phyloP scores from a whole-genome alignment of 2,329 filamentous ascomycete genomes.

The Cadophora malorum region DNA sequence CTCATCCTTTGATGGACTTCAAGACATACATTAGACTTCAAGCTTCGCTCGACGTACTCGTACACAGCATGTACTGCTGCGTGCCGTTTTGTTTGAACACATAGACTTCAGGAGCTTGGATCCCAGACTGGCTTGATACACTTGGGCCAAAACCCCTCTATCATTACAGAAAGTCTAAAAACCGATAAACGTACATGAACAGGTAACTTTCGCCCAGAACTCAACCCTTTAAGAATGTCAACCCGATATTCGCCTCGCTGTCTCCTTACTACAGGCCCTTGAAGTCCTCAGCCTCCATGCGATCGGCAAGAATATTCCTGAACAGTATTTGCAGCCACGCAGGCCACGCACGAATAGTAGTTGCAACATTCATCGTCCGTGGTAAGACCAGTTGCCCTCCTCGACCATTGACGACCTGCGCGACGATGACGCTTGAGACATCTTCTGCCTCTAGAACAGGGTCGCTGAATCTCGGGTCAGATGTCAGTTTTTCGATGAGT shows the following conservation, averaged over 20 bases:
- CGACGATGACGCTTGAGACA: constrained; percentile 66
- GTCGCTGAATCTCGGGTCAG: constrained; percentile 55
- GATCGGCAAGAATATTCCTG: constrained; percentile 34
- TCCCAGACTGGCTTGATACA: constrained; percentile 12
- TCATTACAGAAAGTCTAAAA: background rate
- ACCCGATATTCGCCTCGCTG: background rate
- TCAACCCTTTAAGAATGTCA: background rate
- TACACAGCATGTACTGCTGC: background rate
- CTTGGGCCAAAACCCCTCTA: background rate
- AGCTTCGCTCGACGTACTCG: background rate
- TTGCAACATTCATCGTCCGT: constrained; percentile 28
- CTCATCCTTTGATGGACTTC: background rate
- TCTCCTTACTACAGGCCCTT: constrained; percentile 4
- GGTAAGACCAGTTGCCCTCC: constrained; percentile 62
- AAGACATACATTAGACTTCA: constrained; percentile 6
- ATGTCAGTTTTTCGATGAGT: constrained; percentile 60
- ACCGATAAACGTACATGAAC: background rate
- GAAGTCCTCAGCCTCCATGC: constrained; percentile 11
- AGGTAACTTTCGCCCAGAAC: background rate
- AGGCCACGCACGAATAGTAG: constrained; percentile 40
- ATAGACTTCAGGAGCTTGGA: constrained; percentile 8
- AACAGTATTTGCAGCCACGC: constrained; percentile 37
- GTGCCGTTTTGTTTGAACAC: background rate
- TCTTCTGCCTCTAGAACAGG: constrained; percentile 63
- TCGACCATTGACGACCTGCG: constrained; percentile 61